Conservation (phyloP, 2,329 filamentous ascomycete genomes). For the Fusarium guadeloupense region DNA sequence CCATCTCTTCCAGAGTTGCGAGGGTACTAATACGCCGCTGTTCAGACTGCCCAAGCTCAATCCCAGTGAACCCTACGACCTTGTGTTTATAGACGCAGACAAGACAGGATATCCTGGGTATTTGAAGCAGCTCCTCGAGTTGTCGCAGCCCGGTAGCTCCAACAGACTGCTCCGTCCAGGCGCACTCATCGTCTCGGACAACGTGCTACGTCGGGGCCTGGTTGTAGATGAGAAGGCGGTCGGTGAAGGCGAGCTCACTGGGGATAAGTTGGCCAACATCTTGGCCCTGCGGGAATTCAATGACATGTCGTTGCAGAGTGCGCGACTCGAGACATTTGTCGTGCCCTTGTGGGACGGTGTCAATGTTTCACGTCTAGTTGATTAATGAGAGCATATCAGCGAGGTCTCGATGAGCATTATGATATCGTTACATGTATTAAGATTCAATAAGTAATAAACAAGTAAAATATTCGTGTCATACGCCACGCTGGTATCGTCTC, state of each 20-base stretch:
- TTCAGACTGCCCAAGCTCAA: constrained; percentile 45
- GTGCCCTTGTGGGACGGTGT: constrained; percentile 57
- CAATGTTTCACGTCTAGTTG: constrained; percentile 51
- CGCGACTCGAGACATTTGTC: constrained; percentile 53
- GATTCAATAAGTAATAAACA: constrained; percentile 5
- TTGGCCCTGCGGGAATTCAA: constrained; percentile 50
- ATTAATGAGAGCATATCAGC: constrained; percentile 38
- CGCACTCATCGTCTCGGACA: constrained; percentile 64
- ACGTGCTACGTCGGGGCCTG: constrained; percentile 59
- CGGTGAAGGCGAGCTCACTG: constrained; percentile 28
- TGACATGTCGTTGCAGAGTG: constrained; percentile 44
- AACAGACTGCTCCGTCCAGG: constrained; percentile 57
- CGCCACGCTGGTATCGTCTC: constrained; percentile 15
- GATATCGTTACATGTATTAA: constrained; percentile 4
- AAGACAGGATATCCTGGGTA: constrained; percentile 62
- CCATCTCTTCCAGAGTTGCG: no score
- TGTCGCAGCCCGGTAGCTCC: constrained; percentile 51
- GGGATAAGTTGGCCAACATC: constrained; percentile 33
- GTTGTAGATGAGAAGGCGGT: constrained; percentile 52
- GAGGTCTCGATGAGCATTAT: background rate
- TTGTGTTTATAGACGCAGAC: constrained; percentile 64
- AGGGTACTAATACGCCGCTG: background rate
- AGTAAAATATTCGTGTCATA: background rate
- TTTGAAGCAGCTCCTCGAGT: constrained; percentile 55
- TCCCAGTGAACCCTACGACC: constrained; percentile 55